Base-by-base conservation (phyloP, 805 yeast genomes). In the Yarrowia divulgata region DNA sequence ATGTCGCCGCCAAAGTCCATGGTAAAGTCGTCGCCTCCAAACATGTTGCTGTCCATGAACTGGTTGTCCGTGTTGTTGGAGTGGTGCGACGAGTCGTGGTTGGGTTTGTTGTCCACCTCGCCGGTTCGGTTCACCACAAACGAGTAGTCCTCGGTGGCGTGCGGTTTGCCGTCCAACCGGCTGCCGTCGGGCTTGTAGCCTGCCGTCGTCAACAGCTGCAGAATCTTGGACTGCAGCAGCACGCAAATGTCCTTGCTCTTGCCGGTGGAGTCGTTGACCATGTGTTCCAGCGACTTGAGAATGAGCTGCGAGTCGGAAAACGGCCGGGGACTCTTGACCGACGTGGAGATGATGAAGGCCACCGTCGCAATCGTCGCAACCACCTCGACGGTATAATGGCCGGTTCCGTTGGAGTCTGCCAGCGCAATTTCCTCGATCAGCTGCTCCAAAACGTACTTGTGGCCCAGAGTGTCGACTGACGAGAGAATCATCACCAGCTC, bases 401-500 rank as follows among this genome's bases (percentile, higher is more conserved):
- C 68, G 7, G 71, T 68, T 1, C 76, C 75, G 49, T 73, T 74
- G 5, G 69, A 43, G 13, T 74, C 73, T 1, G 76, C 70, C n/a
- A 70, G 54, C 2, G 71, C 73, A 13, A 74, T 70, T 54, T 73
- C 76, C 12, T 74, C 75, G 46, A 74, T 69, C 43, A 74, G 48
- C 42, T 72, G 66, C 18, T 60, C 42, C 23, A 73, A 43, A 8
- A 73, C 74, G 19, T 67, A 67, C 12, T 55, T 46, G 16, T 73
- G 73, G 14, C 77, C 77, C 16, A 73, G 54, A n/a, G 71, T 50
- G n/a, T 70, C 72, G 19, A 74, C 52, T 5, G 74, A 73, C 23
- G 68, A 42, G 2, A 71, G 35, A 12, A 73, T 52, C 32, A 71
- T 32, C 19, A 62, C 66, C 49, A 70, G 34, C 19, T 68, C 60